Conservation (phyloP, 345 rosid species). For the Arabidopsis arenosa region DNA sequence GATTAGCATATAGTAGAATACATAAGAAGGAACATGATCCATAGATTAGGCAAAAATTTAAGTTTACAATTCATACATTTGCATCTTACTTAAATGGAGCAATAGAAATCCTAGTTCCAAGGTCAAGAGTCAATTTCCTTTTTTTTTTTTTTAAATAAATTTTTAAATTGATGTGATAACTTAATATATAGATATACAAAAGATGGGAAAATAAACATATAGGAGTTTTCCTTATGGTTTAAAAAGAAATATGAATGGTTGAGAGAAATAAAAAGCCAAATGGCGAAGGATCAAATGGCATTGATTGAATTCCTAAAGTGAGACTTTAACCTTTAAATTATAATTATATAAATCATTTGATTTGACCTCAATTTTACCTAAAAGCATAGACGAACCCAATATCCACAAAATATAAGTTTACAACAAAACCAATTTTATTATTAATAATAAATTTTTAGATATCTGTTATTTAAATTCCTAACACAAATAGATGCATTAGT, state of each 20-base stretch:
- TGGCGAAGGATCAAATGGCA: background rate
- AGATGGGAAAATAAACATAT: background rate
- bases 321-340: slow-evolving; percentile 17
- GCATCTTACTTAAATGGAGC: slow-evolving; percentile 21
- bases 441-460: background rate
- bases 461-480: too few relatives aligned
- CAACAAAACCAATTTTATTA: background rate
- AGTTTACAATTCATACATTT: slow-evolving; percentile 11
- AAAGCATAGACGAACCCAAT: slow-evolving; percentile 2
- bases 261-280: background rate
- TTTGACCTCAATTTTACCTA: slow-evolving; percentile 28
- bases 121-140: slow-evolving; percentile 17
- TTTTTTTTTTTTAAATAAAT: background rate
- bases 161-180: background rate
- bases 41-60: slow-evolving; percentile 23
- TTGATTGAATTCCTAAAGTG: slow-evolving; percentile 27
- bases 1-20: background rate
- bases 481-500: background rate
- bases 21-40: slow-evolving; percentile 31
- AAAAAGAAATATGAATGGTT: background rate
- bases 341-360: slow-evolving; percentile 22
- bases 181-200: background rate
- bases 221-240: background rate
- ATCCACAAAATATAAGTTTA: slow-evolving; percentile 5
- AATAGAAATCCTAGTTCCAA: slow-evolving; percentile 20